These are phyloP conservation scores for Annulohypoxylon stygium DNA, from an alignment of 495 filamentous ascomycete genomes.

Conservation along the genomic window DNA sequence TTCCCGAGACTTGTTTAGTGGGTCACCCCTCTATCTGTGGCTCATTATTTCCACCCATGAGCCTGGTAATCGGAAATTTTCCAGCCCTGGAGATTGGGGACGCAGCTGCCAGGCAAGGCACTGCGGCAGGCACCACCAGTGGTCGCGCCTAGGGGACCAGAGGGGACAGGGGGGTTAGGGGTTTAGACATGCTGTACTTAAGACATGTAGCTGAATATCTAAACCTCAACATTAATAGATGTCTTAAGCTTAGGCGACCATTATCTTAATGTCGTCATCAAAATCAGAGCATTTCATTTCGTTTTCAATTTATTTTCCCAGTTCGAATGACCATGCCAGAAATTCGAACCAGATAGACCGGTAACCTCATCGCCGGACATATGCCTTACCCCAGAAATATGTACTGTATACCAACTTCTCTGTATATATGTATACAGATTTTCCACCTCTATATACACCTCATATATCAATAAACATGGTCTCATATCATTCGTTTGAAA, in stretches of 20 bases:
- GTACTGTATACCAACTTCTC: constrained; percentile 17
- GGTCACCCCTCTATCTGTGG: constrained; percentile 25
- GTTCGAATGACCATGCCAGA: not conserved
- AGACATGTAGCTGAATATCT: constrained; percentile 21
- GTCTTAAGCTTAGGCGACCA: constrained; percentile 17
- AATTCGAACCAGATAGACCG: not conserved
- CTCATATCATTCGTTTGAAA: constrained; percentile 34
- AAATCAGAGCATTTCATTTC: not conserved
- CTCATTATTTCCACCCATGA: constrained; percentile 34
- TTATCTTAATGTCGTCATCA: constrained; percentile 5
- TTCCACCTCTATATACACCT: constrained; percentile 31
- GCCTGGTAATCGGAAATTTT: constrained; percentile 35
- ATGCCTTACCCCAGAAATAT: constrained; percentile 16
- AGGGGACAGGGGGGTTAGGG: not conserved
- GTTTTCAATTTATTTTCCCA: constrained; percentile 19
- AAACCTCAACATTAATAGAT: not conserved
- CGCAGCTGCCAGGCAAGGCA: constrained; percentile 4
- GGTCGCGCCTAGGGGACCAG: constrained; percentile 24
- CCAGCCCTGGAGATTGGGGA: constrained; percentile 1
- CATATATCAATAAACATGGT: not conserved
- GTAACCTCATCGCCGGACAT: not conserved
- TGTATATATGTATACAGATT: constrained; percentile 14
- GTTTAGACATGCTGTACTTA: constrained; percentile 14
- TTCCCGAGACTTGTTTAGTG: constrained; percentile 43
- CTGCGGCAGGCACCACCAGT: constrained; percentile 10